Conservation (phyloP, 371 early-diverging fungal genomes). For the Mortierella sp. region DNA sequence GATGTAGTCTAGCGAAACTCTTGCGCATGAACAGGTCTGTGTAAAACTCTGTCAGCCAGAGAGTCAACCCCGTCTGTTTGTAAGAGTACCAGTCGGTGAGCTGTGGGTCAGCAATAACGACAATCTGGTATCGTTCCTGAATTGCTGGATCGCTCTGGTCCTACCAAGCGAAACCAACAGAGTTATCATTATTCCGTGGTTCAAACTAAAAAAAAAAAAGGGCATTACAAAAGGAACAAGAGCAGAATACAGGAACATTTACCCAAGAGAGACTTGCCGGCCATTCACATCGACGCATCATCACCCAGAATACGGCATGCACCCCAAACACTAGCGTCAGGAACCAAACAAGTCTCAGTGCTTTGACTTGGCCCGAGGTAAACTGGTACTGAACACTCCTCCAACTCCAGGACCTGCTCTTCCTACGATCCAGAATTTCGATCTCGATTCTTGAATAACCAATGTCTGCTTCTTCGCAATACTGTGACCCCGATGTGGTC, state of each 20-base stretch:
- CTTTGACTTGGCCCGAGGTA: background rate
- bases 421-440: background rate
- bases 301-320: constrained; percentile 1
- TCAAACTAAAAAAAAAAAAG: background rate
- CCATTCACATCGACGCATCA: constrained; percentile 18
- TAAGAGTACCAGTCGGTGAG: constrained; percentile 91
- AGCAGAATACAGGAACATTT: background rate
- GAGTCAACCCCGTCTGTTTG: constrained; percentile 48
- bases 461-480: background rate
- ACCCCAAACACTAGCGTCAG: constrained; percentile 8
- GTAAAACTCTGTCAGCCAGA: constrained; percentile 75
- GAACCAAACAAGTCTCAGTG: constrained; percentile 4
- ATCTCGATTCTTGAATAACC: background rate
- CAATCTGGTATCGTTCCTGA: constrained; percentile 39
- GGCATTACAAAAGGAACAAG: no score
- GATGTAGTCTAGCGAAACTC: constrained; percentile 71
- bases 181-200: background rate
- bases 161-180: background rate
- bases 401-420: background rate
- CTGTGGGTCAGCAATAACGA: constrained; percentile 91
- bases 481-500: background rate
- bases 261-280: constrained; percentile 9
- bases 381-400: background rate
- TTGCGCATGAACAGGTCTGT: constrained; percentile 86
- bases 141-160: background rate